These are phyloP conservation scores for Verbascum thapsus DNA, from an alignment of 257 asterid genomes.

Conservation along the genomic window DNA sequence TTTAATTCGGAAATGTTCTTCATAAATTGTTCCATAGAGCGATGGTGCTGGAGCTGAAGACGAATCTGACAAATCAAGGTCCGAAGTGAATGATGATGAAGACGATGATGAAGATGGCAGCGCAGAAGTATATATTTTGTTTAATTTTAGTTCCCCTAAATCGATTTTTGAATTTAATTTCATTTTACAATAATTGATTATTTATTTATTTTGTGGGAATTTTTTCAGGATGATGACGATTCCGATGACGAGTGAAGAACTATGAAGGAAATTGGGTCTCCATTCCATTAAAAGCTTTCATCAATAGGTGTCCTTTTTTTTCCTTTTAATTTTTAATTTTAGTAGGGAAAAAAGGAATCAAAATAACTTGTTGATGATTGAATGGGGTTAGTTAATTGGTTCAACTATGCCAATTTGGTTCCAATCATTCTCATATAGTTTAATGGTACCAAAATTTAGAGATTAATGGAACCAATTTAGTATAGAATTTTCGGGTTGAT, in stretches of 20 bases:
- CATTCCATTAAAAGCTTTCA: background rate
- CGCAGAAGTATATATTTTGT: slow-evolving; percentile 31
- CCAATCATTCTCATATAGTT: no score
- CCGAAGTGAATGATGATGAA: slow-evolving; percentile 54
- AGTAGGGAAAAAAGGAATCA: slow-evolving; percentile 35
- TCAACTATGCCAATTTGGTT: no score
- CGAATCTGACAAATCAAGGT: slow-evolving; percentile 55
- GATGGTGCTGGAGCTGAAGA: slow-evolving; percentile 44
- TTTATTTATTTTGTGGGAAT: background rate
- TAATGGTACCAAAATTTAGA: no score
- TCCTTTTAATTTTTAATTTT: background rate
- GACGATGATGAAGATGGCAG: slow-evolving; percentile 52
- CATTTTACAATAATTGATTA: no score
- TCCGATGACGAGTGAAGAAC: slow-evolving; percentile 40
- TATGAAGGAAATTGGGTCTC: background rate
- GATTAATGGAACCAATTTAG: no score
- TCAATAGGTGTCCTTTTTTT: slow-evolving; percentile 26
- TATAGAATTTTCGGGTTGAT: no score
- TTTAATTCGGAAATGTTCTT: no score
- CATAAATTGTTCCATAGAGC: slow-evolving; percentile 20
- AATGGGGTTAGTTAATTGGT: no score
- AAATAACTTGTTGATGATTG: slow-evolving; percentile 22
- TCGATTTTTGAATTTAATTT: no score
- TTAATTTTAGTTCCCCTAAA: no score
- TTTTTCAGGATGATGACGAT: slow-evolving; percentile 43